Evolutionary conservation across 2,329 filamentous ascomycete genomes (phyloP).

Genomic region (Cladosporium oxysporum): DNA sequence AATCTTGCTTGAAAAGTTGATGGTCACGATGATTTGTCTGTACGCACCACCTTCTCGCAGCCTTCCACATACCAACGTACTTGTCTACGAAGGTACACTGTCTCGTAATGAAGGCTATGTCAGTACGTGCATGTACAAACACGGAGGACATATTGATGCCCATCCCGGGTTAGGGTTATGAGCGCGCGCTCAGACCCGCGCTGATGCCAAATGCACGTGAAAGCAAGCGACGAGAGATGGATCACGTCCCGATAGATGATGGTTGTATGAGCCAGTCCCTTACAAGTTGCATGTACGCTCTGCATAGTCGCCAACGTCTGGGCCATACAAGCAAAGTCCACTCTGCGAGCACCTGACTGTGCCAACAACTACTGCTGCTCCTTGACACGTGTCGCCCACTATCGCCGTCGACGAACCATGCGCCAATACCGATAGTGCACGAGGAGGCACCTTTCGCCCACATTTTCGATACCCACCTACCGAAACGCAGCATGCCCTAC

Average conservation of each 20-base stretch:
- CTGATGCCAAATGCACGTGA: background rate
- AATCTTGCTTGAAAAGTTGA: background rate
- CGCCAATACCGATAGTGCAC: slow-evolving; percentile 15
- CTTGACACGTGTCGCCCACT: slow-evolving; percentile 14
- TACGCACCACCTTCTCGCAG: background rate
- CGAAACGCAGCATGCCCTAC: slow-evolving; percentile 23
- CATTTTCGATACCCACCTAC: background rate
- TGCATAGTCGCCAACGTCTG: background rate
- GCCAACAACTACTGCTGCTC: background rate
- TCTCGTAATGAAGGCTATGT: too few species aligned
- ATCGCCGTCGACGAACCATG: slow-evolving; percentile 13
- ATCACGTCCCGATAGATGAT: background rate
- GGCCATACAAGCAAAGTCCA: background rate
- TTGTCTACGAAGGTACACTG: too few species aligned
- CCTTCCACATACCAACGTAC: too few species aligned
- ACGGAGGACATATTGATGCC: background rate
- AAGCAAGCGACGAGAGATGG: background rate
- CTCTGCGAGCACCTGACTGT: background rate
- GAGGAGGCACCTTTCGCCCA: slow-evolving; percentile 21
- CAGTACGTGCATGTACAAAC: too few species aligned
- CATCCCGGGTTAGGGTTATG: background rate
- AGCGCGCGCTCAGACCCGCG: background rate
- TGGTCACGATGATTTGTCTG: too few species aligned
- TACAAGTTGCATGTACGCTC: background rate
- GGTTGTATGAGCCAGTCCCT: background rate